Percentiles rank a stretch among this genome's conserved stretches.
These are phyloP conservation scores for Calvatia gigantea DNA, from an alignment of 768 basidiomycete species.

Conservation along the genomic window DNA sequence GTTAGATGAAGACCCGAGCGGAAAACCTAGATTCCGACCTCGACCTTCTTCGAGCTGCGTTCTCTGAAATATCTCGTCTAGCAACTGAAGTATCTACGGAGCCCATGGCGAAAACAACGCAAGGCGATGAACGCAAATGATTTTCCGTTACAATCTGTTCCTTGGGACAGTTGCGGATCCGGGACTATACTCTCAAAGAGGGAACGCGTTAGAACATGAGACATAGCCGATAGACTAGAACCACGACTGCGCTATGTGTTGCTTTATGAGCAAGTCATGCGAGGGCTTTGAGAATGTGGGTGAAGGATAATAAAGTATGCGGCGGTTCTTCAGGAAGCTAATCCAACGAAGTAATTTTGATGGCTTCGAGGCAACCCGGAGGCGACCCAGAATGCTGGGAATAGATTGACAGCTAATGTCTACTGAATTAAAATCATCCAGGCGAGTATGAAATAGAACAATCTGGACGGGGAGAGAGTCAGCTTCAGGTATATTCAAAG, in stretches of 20 bases:
- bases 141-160: too few relatives aligned
- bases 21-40: conserved; percentile 84
- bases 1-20: conserved; percentile 83
- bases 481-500: conserved; percentile 3
- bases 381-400: background rate
- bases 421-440: conserved; percentile 98
- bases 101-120: background rate
- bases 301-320: too few relatives aligned
- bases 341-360: too few relatives aligned
- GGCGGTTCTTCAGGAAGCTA: too few relatives aligned
- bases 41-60: conserved; percentile 74
- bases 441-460: conserved; percentile 92
- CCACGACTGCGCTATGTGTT: too few relatives aligned
- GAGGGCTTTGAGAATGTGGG: too few relatives aligned
- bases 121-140: background rate
- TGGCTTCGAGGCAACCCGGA: background rate
- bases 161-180: too few relatives aligned
- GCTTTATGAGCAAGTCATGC: too few relatives aligned
- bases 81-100: conserved; percentile 64
- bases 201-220: too few relatives aligned
- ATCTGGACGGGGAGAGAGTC: conserved; percentile 32
- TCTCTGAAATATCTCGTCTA: conserved; percentile 83
- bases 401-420: background rate
- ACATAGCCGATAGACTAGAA: too few relatives aligned
- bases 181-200: too few relatives aligned